Evolutionary conservation across 164 flowering plant species (phyloP).

Genomic region (Vitis rupestris): DNA sequence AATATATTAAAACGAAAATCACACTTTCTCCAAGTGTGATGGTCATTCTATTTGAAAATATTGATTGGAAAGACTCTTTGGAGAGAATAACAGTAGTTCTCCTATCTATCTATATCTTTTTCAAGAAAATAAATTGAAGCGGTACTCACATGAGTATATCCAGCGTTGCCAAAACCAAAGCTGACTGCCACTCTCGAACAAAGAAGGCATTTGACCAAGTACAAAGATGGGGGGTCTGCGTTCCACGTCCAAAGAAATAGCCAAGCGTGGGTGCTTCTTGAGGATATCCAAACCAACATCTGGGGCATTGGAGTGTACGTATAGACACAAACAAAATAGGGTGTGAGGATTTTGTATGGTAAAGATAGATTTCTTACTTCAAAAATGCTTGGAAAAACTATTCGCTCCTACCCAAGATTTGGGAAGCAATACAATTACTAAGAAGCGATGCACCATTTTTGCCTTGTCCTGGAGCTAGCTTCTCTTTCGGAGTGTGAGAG

Average conservation of each 20-base stretch:
- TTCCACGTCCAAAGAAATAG: not conserved
- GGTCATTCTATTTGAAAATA: no score
- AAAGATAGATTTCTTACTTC: not conserved
- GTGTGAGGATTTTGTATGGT: not conserved
- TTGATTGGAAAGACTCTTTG: no score
- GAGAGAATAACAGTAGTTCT: no score
- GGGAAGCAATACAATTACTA: no score
- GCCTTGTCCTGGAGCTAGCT: not conserved
- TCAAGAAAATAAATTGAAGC: not conserved
- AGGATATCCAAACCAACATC: constrained; percentile 8
- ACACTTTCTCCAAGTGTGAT: no score
- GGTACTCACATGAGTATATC: constrained; percentile 9
- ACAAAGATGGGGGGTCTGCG: not conserved
- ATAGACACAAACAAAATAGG: no score
- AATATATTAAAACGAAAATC: no score
- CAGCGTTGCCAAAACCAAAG: constrained; percentile 18
- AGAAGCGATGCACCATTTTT: not conserved
- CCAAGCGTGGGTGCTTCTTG: not conserved
- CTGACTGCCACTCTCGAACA: constrained; percentile 16
- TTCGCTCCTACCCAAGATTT: no score
- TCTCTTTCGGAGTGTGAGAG: not conserved
- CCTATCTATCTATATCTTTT: no score
- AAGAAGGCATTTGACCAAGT: constrained; percentile 16
- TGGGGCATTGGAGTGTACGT: not conserved
- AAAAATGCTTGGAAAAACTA: not conserved